phyloP scores from a whole-genome alignment of 2,329 filamentous ascomycete genomes.

The Fusarium floridanum region DNA sequence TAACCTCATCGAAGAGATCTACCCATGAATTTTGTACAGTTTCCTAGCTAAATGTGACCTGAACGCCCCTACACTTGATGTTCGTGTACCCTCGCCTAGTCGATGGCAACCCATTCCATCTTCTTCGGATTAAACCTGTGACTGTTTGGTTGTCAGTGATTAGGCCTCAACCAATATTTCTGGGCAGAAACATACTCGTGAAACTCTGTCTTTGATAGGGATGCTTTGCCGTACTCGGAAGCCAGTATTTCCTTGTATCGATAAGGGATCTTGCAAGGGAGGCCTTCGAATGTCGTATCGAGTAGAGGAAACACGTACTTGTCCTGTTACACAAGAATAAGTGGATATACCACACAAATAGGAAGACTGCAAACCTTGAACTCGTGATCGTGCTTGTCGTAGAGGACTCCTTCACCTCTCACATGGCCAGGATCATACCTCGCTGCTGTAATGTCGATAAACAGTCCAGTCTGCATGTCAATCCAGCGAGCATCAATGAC shows the following conservation, averaged over 20 bases:
- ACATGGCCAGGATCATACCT: conserved; percentile 62
- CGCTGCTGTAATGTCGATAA: conserved; percentile 65
- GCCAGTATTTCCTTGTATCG: conserved; percentile 69
- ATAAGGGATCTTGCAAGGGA: conserved; percentile 75
- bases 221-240: conserved; percentile 67
- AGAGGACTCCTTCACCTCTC: conserved; percentile 59
- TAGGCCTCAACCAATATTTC: neutral
- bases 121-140: conserved; percentile 57
- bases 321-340: conserved; percentile 51
- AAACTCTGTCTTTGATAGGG: conserved; percentile 64
- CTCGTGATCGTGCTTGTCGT: conserved; percentile 65
- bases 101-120: conserved; percentile 50
- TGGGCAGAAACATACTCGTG: conserved; percentile 59
- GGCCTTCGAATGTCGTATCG: conserved; percentile 77
- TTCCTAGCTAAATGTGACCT: neutral
- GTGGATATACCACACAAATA: neutral
- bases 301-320: conserved; percentile 76
- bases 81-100: neutral
- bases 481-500: conserved; percentile 64
- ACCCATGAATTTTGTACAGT: neutral
- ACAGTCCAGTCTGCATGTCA: conserved; percentile 60
- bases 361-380: conserved; percentile 55
- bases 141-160: conserved; percentile 46
- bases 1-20: neutral
- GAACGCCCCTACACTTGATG: neutral